Conservation (phyloP, 2,329 filamentous ascomycete species). For the Karstenula rhodostoma region DNA sequence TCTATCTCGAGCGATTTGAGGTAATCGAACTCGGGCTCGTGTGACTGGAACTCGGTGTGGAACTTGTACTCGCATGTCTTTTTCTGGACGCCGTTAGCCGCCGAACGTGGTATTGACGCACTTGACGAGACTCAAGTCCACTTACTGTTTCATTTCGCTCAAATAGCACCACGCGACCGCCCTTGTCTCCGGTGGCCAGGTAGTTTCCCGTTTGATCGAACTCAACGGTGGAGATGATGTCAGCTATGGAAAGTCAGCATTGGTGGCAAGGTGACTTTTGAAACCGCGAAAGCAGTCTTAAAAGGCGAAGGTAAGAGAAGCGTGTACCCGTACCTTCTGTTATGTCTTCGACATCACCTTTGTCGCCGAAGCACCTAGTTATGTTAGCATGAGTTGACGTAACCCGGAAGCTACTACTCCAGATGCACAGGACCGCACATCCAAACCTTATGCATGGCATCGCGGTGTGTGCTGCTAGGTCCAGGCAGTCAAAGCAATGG, state of each 20-base stretch:
- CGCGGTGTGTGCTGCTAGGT: neutral
- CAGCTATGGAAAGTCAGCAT: slow-evolving; percentile 62
- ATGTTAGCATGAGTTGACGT: slow-evolving; percentile 32
- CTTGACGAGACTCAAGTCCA: neutral
- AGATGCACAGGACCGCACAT: neutral
- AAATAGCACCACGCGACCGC: slow-evolving; percentile 83
- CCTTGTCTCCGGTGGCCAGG: slow-evolving; percentile 88
- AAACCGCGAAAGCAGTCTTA: neutral
- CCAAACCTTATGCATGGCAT: neutral
- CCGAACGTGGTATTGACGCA: neutral
- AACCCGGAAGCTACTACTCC: neutral
- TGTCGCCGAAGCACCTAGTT: slow-evolving; percentile 95
- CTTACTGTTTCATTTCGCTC: slow-evolving; percentile 94
- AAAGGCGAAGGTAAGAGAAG: slow-evolving; percentile 1
- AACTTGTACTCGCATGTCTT: slow-evolving; percentile 99
- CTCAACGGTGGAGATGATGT: slow-evolving; percentile 91
- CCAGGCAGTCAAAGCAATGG: slow-evolving; percentile 1
- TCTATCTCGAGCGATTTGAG: slow-evolving; percentile 99
- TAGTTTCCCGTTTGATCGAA: slow-evolving; percentile 93
- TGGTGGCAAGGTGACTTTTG: slow-evolving; percentile 10
- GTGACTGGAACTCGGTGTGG: slow-evolving; percentile 99
- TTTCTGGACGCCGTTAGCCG: slow-evolving; percentile 69
- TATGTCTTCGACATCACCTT: slow-evolving; percentile 98
- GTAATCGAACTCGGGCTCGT: slow-evolving; percentile 99
- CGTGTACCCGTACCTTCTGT: slow-evolving; percentile 76